Evolutionary conservation across 1,284 basidiomycete species (phyloP).

Genomic region (Agaricales sp.): DNA sequence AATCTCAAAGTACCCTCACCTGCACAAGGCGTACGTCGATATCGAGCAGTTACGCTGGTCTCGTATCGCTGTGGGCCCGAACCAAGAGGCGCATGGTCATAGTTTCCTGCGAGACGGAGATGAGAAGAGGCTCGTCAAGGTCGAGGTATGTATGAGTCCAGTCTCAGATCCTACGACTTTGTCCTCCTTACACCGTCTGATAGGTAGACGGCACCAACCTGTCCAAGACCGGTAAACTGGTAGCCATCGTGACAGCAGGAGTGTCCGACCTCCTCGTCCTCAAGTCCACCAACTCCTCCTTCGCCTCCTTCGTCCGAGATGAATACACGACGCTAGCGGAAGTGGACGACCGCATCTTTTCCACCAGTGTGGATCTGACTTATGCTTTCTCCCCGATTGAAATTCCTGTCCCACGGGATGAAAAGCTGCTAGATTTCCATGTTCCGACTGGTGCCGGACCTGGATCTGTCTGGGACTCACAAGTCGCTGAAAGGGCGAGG

Average conservation of each 20-base stretch:
- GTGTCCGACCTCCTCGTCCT: slow-evolving; percentile 77
- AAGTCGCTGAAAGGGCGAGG: slow-evolving; percentile 48
- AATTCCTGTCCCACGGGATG: slow-evolving; percentile 36
- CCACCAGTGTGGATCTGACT: slow-evolving; percentile 67
- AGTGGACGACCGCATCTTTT: slow-evolving; percentile 83
- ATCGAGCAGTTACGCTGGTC: slow-evolving; percentile 83
- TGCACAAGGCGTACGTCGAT: slow-evolving; percentile 66
- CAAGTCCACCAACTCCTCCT: slow-evolving; percentile 84
- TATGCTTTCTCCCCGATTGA: slow-evolving; percentile 53
- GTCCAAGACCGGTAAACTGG: slow-evolving; percentile 28
- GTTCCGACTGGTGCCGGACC: slow-evolving; percentile 33
- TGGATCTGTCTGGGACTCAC: slow-evolving; percentile 53
- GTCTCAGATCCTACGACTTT: slow-evolving; percentile 3
- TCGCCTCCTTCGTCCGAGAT: slow-evolving; percentile 76
- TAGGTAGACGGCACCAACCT: slow-evolving; percentile 54
- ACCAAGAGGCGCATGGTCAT: slow-evolving; percentile 57
- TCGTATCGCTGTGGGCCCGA: slow-evolving; percentile 50
- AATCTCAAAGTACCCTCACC: slow-evolving; percentile 75
- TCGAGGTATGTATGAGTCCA: slow-evolving; percentile 36
- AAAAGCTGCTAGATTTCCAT: slow-evolving; percentile 35
- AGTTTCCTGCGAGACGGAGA: slow-evolving; percentile 87
- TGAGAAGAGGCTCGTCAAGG: slow-evolving; percentile 69
- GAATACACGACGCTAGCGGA: slow-evolving; percentile 82
- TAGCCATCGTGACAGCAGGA: slow-evolving; percentile 58
- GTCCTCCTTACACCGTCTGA: slow-evolving; percentile 7